Evolutionary conservation across 2,329 filamentous ascomycete species (phyloP).

Genomic region (Neofusicoccum laricinum): DNA sequence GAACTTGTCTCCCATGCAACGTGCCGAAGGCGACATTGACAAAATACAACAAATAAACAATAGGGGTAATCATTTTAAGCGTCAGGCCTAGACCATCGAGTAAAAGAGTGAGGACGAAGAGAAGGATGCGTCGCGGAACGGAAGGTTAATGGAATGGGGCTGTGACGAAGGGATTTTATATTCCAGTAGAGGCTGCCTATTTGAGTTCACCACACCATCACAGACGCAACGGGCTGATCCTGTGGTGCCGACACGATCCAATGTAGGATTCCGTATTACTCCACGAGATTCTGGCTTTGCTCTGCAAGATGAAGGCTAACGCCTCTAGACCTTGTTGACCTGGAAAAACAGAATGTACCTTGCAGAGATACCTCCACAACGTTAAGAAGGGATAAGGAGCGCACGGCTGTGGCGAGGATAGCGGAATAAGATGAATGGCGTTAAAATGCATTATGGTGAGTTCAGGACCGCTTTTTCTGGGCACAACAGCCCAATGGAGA

Average conservation of each 20-base stretch:
- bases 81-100: too few species aligned
- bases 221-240: not conserved
- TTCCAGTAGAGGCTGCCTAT: too few species aligned
- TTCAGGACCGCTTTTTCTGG: too few species aligned
- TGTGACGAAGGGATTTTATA: too few species aligned
- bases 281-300: not conserved
- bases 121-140: not conserved
- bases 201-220: too few species aligned
- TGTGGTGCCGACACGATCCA: not conserved
- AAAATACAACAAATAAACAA: not conserved
- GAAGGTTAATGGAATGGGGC: not conserved
- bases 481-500: too few species aligned
- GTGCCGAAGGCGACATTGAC: not conserved
- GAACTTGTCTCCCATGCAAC: not conserved
- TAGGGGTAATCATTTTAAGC: not conserved
- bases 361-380: not conserved
- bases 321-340: not conserved
- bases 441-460: too few species aligned
- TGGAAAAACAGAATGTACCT: not conserved
- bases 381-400: not conserved
- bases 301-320: not conserved
- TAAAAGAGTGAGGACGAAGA: not conserved
- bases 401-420: not conserved
- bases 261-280: not conserved
- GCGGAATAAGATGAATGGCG: too few species aligned